Evolutionary conservation across 176 grass and related monocot species (phyloP), one percentile per base, ranked within the genome.

Genomic region (Carex kokanica): DNA sequence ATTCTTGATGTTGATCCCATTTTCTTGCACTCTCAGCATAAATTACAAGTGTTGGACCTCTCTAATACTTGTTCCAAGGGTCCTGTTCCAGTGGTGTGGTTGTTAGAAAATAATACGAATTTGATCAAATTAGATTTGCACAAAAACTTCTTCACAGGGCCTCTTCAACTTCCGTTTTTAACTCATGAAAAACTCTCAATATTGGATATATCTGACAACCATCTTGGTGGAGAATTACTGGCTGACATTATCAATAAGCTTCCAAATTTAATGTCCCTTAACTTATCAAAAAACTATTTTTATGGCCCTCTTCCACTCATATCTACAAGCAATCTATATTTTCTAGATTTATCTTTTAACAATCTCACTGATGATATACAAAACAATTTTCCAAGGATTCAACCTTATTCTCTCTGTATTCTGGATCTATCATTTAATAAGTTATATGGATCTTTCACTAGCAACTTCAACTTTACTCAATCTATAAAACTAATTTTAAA

Each of bases 181-280:
- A 18, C 41, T 3, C 57, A 41, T 31, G 81, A 84, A 49, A 27
- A 15, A 16, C n/a, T 92, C 20, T 1, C 32, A 20, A 0, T 17
- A 1, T n/a, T 89, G 13, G 53, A 54, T 66, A 4, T 92, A 20
- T 87, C 87, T 18, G 32, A 55, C 31, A 88, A 88, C 79, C 18
- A 2, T 17, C 0, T 87, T 2, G 1, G 0, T 8, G 90, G 84
- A 25, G 61, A 47, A 17, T 0, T 92, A 18, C 84, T 84, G 0
- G 1, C 0, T 6, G 75, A 82, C 29, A 87, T 92, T 58, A 61
- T 49, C 5, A 81, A 3, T 38, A 12, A 81, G 55, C 81, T 89
- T 89, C 81, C 90, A 36, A 0, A 3, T 1, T 6, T 85, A 85
- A 0, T 0, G 18, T 72, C 0, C 18, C 18, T 72, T 2, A 47